Conservation (phyloP, 176 grass and related monocot species). For the Panicum miliaceum region DNA sequence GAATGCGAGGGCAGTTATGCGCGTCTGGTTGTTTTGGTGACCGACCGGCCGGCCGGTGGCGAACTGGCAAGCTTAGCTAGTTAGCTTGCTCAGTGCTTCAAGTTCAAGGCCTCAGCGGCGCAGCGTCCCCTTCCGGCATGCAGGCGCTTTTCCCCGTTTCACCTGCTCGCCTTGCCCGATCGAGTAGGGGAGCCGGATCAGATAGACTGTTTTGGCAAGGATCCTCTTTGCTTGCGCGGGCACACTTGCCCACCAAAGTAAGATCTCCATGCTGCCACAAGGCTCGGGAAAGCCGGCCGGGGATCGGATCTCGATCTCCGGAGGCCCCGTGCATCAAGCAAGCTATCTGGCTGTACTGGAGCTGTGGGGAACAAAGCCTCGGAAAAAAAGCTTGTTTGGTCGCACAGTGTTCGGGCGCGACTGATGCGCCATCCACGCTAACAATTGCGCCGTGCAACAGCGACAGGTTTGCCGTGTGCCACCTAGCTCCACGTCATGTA, state of each 20-base stretch:
- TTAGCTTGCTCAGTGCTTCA: not conserved
- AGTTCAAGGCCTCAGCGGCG: not conserved
- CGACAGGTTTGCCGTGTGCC: not conserved
- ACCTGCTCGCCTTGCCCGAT: not conserved
- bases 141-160: not conserved
- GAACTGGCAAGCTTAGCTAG: not conserved
- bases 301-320: not conserved
- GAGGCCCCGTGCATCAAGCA: conserved; percentile 5
- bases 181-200: not conserved
- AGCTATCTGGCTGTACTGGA: not conserved
- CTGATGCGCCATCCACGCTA: not conserved
- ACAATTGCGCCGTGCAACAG: not conserved
- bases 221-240: not conserved
- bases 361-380: not conserved
- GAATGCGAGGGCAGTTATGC: not conserved
- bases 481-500: not conserved
- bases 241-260: not conserved
- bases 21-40: not conserved
- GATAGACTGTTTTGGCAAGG: not conserved
- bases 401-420: not conserved
- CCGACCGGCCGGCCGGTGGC: not conserved
- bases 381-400: not conserved
- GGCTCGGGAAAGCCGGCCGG: not conserved
- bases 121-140: not conserved
- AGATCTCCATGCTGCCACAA: not conserved